Evolutionary conservation across 257 asterid genomes (phyloP).

Genomic region (Capsicum chinense): DNA sequence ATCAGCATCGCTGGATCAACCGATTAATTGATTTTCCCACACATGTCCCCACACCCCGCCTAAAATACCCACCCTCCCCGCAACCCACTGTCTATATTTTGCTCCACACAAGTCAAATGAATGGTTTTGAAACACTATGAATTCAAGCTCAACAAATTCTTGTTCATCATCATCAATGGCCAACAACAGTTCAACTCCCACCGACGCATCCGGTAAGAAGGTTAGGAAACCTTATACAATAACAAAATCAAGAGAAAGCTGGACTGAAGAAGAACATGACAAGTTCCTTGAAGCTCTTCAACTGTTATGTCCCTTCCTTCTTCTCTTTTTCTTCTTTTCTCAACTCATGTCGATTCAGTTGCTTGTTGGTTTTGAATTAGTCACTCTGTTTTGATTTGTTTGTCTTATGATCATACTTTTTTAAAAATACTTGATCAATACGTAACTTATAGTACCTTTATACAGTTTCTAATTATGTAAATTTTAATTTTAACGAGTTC

Average conservation of each 20-base stretch:
- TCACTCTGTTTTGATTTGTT: no score
- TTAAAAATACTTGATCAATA: no score
- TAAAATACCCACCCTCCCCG: slow-evolving; percentile 16
- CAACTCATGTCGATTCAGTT: background rate
- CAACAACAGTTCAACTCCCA: background rate
- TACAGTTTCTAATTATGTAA: no score
- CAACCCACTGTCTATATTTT: background rate
- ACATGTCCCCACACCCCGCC: slow-evolving; percentile 16
- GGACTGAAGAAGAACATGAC: slow-evolving; percentile 94
- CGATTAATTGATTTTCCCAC: slow-evolving; percentile 33
- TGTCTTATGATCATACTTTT: no score
- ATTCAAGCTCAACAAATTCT: slow-evolving; percentile 49
- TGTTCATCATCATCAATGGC: slow-evolving; percentile 31
- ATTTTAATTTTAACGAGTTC: no score
- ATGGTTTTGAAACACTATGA: slow-evolving; percentile 41
- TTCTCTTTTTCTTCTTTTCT: background rate
- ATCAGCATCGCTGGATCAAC: background rate
- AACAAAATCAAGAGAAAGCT: slow-evolving; percentile 87
- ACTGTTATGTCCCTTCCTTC: slow-evolving; percentile 50
- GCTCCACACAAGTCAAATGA: background rate
- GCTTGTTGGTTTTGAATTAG: background rate
- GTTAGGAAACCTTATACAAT: slow-evolving; percentile 85
- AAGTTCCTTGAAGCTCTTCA: slow-evolving; percentile 92
- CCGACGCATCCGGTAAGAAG: slow-evolving; percentile 65
- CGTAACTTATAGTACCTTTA: no score